Base-by-base conservation (phyloP, 225 moss, liverwort and hornwort genomes). In the Polytrichum commune region DNA sequence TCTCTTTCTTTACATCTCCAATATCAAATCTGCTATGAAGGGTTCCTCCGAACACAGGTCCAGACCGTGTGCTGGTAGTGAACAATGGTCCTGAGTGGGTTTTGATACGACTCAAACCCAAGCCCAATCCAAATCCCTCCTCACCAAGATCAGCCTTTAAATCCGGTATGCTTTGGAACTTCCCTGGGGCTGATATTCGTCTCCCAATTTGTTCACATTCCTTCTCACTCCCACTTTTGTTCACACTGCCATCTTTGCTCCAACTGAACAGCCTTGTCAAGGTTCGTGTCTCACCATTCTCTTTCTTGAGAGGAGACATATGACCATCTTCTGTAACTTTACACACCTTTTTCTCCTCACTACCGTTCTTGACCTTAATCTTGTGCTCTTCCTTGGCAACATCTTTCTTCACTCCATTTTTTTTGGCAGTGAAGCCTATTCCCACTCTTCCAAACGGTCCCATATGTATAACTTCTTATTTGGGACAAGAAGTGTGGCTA, bases 321-420 rank as follows among this genome's bases (percentile, higher is more conserved):
- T 60, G 54, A 63, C 57, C 54, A 56, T 71, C 70, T 33, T 74
- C 72, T 29, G 69, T 19, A 5, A n/a, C n/a, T 7, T 60, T 60
- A 60, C 33, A 29, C 7, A 58, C 32, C 60, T 61, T 70, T 18
- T 58, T 5, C 10, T 27, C 25, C 20, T 72, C 79, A 54, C 64
- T 35, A 18, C 55, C 60, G 55, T 75, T 77, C 72, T 86, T 86
- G 5, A n/a, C 70, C 82, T 80, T 83, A 53, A 55, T 86, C 75
- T 78, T 81, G 67, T 54, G 63, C 60, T 70, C 60, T 60, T 70
- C 60, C 70, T 61, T 70, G 20, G 30, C 70, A 16, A 35, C 60
- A 61, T 70, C 70, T 60, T 70, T 70, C 30, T 29, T 70, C 28
- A 70, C 46, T 13, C 46, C 46, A 46, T 16, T 46, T 46, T 46